Evolutionary conservation across 805 yeast species (phyloP), one percentile per base, ranked within the genome.

Genomic region (Hanseniaspora singularis): DNA sequence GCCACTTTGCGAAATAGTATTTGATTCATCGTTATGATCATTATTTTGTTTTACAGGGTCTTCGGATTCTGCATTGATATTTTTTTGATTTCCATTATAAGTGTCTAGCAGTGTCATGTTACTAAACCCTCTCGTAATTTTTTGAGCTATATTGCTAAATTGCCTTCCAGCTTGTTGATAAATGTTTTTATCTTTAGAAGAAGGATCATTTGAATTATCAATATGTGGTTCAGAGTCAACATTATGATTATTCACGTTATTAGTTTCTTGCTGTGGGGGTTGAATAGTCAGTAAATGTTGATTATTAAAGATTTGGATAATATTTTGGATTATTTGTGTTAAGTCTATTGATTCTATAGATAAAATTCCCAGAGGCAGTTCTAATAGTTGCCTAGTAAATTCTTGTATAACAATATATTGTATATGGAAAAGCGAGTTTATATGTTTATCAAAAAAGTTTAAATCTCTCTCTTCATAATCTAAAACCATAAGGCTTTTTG

Each of bases 101-200:
- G 36, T n/a, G 9, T 44, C 48, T 31, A 15, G 31, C 26, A 44
- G 20, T 5, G 48, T 44, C 48, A 44, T 44, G 22, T 44, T 44
- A 18, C 48, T 44, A 14, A 44, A 44, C 10, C 48, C 48, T 31
- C 48, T 36, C n/a, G 41, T 37, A 9, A 37, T 44, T n/a, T 44
- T 44, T 19, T 36, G 19, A 15, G 46, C 40, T 16, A 31, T 22
- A 18, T 34, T 9, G 15, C 48, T 44, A 28, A 37, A 44, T 15
- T 44, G 41, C 37, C 46, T 42, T 7, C 19, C 22, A 26, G 33
- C 38, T 4, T 33, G 23, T 12, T 33, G 27, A n/a, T 27, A n/a
- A 19, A 20, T 26, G 10, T 14, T 14, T 32, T 30, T 22, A 10
- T 27, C 23, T 9, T 31, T 11, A 7, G 32, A n/a, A 1, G 3